Evolutionary conservation across 2,329 filamentous ascomycete species (phyloP).

Genomic region (Alternaria sp.): DNA sequence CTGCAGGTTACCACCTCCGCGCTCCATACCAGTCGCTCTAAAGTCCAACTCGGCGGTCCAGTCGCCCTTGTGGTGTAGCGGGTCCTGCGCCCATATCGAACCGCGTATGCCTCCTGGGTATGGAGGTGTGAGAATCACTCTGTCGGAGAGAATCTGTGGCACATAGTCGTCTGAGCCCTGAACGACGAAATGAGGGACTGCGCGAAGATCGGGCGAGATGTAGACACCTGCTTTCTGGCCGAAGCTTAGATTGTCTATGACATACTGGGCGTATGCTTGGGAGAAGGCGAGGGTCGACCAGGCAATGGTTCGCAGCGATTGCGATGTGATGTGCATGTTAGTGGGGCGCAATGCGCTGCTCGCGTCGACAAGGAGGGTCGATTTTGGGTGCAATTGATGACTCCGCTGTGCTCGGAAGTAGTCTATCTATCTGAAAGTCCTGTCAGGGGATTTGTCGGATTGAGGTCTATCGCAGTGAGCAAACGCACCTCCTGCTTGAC

Average conservation of each 20-base stretch:
- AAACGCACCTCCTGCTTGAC: constrained; percentile 26
- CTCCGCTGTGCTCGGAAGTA: not conserved
- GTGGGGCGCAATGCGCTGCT: constrained; percentile 21
- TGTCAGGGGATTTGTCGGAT: not conserved
- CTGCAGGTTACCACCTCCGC: constrained; percentile 87
- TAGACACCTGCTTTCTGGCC: constrained; percentile 70
- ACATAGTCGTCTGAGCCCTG: constrained; percentile 62
- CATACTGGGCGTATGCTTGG: constrained; percentile 67
- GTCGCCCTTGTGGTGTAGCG: constrained; percentile 66
- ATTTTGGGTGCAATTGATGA: not conserved
- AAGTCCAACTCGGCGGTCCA: constrained; percentile 90
- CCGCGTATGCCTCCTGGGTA: constrained; percentile 85
- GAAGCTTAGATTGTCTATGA: constrained; percentile 79
- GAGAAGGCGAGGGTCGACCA: constrained; percentile 58
- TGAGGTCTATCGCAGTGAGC: not conserved
- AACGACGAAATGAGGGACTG: constrained; percentile 65
- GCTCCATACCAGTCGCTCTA: constrained; percentile 83
- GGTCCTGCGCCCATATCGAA: constrained; percentile 77
- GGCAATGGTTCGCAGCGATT: constrained; percentile 54
- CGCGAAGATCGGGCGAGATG: constrained; percentile 69
- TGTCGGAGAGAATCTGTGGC: constrained; percentile 78
- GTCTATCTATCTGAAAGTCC: not conserved
- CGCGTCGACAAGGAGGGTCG: not conserved
- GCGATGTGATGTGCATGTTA: constrained; percentile 46
- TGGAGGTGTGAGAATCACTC: constrained; percentile 88